Conservation (phyloP, 2,329 filamentous ascomycete genomes). For the Aureobasidium subglaciale region DNA sequence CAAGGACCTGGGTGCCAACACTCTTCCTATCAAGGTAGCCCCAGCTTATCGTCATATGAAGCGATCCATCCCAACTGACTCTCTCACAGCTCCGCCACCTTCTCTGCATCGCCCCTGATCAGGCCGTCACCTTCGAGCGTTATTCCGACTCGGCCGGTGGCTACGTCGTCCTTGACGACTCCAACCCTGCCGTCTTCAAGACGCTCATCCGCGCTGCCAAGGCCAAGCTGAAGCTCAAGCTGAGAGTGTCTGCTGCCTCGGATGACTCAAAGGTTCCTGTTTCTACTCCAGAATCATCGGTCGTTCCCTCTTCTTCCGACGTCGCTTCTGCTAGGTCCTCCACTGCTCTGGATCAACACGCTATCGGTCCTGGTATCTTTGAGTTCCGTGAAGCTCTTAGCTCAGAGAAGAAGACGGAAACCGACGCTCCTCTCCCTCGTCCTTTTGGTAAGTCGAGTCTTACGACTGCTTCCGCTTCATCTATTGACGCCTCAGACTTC, state of each 20-base stretch:
- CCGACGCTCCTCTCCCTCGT: constrained; percentile 36
- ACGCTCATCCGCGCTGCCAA: constrained; percentile 94
- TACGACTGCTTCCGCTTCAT: neutral
- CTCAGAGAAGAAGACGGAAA: constrained; percentile 19
- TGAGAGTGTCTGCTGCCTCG: constrained; percentile 44
- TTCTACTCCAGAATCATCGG: constrained; percentile 15
- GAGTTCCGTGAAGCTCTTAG: constrained; percentile 31
- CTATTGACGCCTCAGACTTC: constrained; percentile 17
- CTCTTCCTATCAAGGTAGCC: constrained; percentile 72
- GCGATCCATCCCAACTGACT: neutral
- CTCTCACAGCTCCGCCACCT: constrained; percentile 57
- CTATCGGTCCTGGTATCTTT: constrained; percentile 31
- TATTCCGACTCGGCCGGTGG: constrained; percentile 87
- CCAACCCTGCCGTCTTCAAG: constrained; percentile 82
- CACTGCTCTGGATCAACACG: constrained; percentile 19
- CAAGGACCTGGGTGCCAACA: constrained; percentile 67
- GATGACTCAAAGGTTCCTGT: constrained; percentile 8
- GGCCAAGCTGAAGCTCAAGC: constrained; percentile 93
- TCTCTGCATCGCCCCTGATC: constrained; percentile 57
- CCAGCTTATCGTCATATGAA: constrained; percentile 3
- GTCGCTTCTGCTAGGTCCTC: constrained; percentile 21
- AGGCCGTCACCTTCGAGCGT: constrained; percentile 69
- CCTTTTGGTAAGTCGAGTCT: constrained; percentile 26
- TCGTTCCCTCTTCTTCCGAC: constrained; percentile 21
- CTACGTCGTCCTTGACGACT: constrained; percentile 71